Percentiles rank a stretch among this genome's conserved stretches.
Evolutionary conservation across 202 grass and related monocot species (phyloP).

Genomic region (Panicum hallii): DNA sequence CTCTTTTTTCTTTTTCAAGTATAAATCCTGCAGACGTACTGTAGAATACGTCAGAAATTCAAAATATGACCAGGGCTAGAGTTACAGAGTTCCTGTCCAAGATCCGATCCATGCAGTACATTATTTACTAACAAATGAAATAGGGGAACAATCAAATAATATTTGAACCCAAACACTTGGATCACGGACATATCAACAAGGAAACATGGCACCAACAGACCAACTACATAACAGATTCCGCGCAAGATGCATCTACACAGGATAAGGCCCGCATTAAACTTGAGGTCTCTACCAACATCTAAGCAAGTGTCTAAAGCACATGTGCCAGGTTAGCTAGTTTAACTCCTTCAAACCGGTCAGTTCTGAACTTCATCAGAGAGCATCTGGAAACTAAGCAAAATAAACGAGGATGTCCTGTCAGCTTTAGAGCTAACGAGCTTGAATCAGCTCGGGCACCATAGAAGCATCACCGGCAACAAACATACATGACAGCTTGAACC

Average conservation of each 20-base stretch:
- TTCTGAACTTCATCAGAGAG: no score
- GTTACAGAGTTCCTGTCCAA: background rate
- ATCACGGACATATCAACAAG: background rate
- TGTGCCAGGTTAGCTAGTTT: no score
- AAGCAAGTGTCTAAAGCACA: no score
- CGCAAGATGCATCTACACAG: background rate
- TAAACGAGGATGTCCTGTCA: no score
- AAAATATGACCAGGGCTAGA: background rate
- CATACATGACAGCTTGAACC: constrained; percentile 19
- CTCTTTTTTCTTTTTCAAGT: no score
- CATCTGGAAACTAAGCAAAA: no score
- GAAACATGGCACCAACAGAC: background rate
- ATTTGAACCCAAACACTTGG: background rate
- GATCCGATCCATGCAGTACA: background rate
- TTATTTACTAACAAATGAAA: background rate
- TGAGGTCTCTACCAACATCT: no score
- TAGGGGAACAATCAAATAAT: no score
- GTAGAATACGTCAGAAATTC: no score
- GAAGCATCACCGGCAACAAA: constrained; percentile 38
- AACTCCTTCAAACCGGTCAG: no score
- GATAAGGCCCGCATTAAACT: no score
- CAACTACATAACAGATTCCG: background rate
- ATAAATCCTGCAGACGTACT: no score
- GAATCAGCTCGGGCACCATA: background rate
- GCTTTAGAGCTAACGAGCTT: background rate